Evolutionary conservation across 805 yeast genomes (phyloP), one percentile per base, ranked within the genome.

Genomic region (Candida silvatica): DNA sequence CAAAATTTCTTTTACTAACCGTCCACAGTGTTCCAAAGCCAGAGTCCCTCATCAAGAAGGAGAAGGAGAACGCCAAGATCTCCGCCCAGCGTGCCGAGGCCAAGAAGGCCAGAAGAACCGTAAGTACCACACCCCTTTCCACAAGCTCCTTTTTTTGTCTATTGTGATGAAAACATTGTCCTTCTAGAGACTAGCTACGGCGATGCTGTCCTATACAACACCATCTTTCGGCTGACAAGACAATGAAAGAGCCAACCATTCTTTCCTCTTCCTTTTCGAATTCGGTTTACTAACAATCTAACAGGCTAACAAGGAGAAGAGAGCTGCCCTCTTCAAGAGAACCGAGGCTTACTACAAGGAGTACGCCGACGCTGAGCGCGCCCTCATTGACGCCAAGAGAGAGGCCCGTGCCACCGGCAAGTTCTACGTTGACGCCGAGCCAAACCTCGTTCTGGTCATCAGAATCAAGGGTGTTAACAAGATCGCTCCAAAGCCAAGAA

Each of bases 401-500:
- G 85, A 82, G 50, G 96, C 96, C 55, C 84, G 82, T 77, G 88
- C 90, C 66, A 70, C 78, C 61, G 94, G 94, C 67, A 79, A 92
- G 60, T 84, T 80, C 86, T 88, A 79, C 76, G 94, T 86, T 58
- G 86, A 79, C 61, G 96, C 94, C 67, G 90, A 88, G 78, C 77
- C 80, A 61, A 87, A 85, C 71, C 81, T 88, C 61, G 94, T 85
- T 52, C 86, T 88, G 67, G 94, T 88, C 62, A 78, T 88, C 68
- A 86, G 97, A 82, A 88, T 88, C 80, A 88, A 88, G 90, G 97
- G 97, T 88, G 85, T 88, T 69, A 83, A 75, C 88, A 88, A 87
- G 82, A 86, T 88, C 59, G 84, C 96, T 63, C 96, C 97, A 62
- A 88, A 88, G 82, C 95, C 96, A 79, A 87, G 96, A 84, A 88